Conservation (phyloP, 2,329 filamentous ascomycete species). For the Talaromyces sp. region DNA sequence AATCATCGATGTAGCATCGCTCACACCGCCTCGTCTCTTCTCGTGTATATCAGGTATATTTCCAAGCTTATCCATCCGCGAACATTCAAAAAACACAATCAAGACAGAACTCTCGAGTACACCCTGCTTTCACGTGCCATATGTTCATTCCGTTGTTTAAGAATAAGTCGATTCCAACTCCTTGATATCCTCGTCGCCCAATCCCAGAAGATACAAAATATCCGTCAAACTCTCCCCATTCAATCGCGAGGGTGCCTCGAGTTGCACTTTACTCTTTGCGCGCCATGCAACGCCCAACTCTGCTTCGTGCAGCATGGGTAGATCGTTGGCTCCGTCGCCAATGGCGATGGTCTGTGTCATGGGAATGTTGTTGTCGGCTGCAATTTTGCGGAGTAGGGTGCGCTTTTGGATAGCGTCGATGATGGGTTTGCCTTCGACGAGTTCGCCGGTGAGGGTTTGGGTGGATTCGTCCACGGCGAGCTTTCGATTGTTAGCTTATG, state of each 20-base stretch:
- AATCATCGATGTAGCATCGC: neutral
- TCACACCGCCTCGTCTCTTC: neutral
- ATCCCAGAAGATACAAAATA: conserved; percentile 57
- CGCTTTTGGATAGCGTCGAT: conserved; percentile 59
- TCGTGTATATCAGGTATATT: neutral
- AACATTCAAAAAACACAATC: neutral
- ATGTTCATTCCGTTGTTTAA: neutral
- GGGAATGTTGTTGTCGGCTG: conserved; percentile 52
- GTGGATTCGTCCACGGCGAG: conserved; percentile 49
- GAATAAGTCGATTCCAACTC: conserved; percentile 32
- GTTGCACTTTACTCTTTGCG: conserved; percentile 63
- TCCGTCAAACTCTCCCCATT: conserved; percentile 58
- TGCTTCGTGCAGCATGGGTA: conserved; percentile 62
- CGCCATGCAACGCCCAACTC: conserved; percentile 62
- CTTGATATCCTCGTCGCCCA: conserved; percentile 49
- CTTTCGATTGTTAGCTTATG: conserved; percentile 21
- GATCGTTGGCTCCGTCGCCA: conserved; percentile 64
- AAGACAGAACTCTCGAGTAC: neutral
- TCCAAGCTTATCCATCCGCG: neutral
- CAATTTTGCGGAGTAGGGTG: conserved; percentile 53
- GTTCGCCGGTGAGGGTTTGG: conserved; percentile 55
- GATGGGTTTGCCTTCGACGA: conserved; percentile 53
- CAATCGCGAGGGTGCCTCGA: conserved; percentile 57
- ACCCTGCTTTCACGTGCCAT: neutral
- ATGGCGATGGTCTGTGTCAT: conserved; percentile 57